phyloP scores from a whole-genome alignment of 768 basidiomycete genomes.

The Tulasnella sp. region DNA sequence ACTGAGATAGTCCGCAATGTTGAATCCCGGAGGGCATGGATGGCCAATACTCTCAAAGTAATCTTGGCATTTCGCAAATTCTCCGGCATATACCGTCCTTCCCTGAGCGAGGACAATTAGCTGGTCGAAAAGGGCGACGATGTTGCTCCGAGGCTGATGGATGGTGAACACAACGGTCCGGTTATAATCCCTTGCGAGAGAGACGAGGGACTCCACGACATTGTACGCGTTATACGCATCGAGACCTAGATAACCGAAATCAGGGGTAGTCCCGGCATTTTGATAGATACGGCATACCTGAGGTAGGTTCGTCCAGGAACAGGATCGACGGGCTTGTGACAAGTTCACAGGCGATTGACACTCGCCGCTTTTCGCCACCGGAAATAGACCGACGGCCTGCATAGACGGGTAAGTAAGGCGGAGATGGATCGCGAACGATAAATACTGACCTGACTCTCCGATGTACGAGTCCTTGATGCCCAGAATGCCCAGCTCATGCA shows the following conservation, averaged over 20 bases:
- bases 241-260: constrained; percentile 47
- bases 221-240: constrained; percentile 95
- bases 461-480: constrained; percentile 85
- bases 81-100: constrained; percentile 77
- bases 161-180: constrained; percentile 97
- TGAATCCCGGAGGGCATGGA: constrained; percentile 88
- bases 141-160: constrained; percentile 96
- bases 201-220: constrained; percentile 81
- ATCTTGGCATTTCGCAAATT: constrained; percentile 60
- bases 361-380: constrained; percentile 94
- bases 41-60: constrained; percentile 75
- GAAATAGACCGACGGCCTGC: constrained; percentile 82
- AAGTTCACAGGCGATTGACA: constrained; percentile 95
- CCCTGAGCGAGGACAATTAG: constrained; percentile 79
- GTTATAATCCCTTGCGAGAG: constrained; percentile 80
- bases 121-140: constrained; percentile 91
- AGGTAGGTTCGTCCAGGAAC: constrained; percentile 96
- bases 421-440: background rate
- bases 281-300: constrained; percentile 42
- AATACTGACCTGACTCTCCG: constrained; percentile 67
- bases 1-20: constrained; percentile 96
- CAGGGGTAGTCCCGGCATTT: background rate
- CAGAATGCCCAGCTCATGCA: constrained; percentile 91
- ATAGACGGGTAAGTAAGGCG: background rate
- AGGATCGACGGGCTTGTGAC: constrained; percentile 95